Evolutionary conservation across 768 basidiomycete species (phyloP).

Genomic region (Boletellus ananas): DNA sequence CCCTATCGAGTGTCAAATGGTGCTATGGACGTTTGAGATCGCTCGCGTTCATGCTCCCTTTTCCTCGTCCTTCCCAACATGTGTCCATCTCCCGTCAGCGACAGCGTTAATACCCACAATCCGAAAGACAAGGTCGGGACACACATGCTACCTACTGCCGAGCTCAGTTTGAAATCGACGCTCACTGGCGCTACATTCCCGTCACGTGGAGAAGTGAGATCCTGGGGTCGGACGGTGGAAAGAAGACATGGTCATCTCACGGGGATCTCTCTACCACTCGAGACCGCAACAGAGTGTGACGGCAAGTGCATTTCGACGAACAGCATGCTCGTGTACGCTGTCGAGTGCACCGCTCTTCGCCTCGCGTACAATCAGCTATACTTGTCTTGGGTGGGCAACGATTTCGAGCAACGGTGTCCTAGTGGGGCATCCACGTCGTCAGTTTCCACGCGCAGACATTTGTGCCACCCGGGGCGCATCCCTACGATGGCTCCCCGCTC

Average conservation of each 20-base stretch:
- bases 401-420: too few relatives aligned
- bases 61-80: too few relatives aligned
- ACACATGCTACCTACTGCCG: slow-evolving; percentile 69
- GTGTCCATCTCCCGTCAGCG: slow-evolving; percentile 47
- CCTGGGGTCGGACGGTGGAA: slow-evolving; percentile 35
- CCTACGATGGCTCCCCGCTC: neutral
- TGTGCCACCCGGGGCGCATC: neutral
- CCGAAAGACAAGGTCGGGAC: slow-evolving; percentile 81
- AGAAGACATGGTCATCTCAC: slow-evolving; percentile 37
- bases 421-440: too few relatives aligned
- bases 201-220: slow-evolving; percentile 57
- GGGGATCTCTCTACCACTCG: slow-evolving; percentile 18
- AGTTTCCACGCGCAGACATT: neutral
- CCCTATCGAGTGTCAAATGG: too few relatives aligned
- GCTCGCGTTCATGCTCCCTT: slow-evolving; percentile 67
- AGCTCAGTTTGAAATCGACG: slow-evolving; percentile 62
- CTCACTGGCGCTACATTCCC: too few relatives aligned
- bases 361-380: too few relatives aligned
- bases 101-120: slow-evolving; percentile 66
- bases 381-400: too few relatives aligned
- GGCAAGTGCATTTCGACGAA: slow-evolving; percentile 15
- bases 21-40: slow-evolving; percentile 24
- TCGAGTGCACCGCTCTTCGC: too few relatives aligned
- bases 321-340: slow-evolving; percentile 6
- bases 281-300: neutral